Evolutionary conservation across 768 basidiomycete species (phyloP), one percentile per base, ranked within the genome.

Genomic region (Rhodotorula diobovata): DNA sequence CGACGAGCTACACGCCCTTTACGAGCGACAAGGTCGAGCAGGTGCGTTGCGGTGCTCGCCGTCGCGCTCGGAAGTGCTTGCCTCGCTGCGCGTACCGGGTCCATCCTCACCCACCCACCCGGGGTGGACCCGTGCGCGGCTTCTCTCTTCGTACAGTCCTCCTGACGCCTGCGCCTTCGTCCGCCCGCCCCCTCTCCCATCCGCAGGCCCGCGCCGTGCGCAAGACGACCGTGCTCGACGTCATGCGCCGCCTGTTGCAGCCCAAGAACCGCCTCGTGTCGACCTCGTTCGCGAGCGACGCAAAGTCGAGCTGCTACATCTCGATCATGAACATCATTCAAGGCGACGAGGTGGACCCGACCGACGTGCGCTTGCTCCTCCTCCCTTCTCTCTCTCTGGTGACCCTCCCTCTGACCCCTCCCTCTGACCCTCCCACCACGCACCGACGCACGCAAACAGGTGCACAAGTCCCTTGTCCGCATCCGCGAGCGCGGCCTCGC

Each of bases 211-310:
- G 96, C 81, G 87, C 93, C 1, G 94, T 95, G 51, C 88, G 96
- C 12, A 87, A 96, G 76, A 99, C 96, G 57, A 97, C 96, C 0
- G 94, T 98, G 9, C 84, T 98, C 12, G 96, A 99, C 80, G 96
- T 99, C 61, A 98, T 99, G 96, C 89, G 96, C 14, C 89, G 96
- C 45, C 84, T 99, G 1, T 83, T 99, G 3, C 96, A 99, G 79
- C 96, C 96, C 28, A 98, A 98, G 83, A 99, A 98, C 80, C 88
- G 96, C 60, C 92, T 99, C 88, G 96, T 98, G 1, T 91, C 91
- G 25, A 97, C 95, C 11, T 86, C 86, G n/a, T 90, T 90, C 14
- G 90, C 89, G 80, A 92, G 91, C 80, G 89, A 89, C 0, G 89
- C 91, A 0, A 70, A 71, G 41, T 59, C 61, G 15, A 67, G 67